phyloP scores from a whole-genome alignment of 305 asterid species.

The Solanum hybrid region DNA sequence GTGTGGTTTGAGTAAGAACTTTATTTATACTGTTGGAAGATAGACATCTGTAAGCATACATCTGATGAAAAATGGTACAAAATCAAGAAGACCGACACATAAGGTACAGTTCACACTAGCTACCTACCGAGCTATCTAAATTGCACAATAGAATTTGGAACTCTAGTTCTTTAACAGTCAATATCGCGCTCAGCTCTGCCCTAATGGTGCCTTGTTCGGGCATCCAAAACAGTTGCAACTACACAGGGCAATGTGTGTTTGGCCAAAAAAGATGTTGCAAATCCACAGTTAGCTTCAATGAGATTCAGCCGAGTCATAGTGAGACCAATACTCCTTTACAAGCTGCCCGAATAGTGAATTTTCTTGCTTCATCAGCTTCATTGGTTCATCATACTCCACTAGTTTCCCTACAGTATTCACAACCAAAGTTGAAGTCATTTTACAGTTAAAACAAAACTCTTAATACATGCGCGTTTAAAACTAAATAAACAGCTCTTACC shows the following conservation, averaged over 20 bases:
- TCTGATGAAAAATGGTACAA: not conserved
- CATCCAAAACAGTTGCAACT: not conserved
- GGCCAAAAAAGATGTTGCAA: not conserved
- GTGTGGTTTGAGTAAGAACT: not conserved
- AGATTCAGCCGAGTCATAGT: constrained; percentile 39
- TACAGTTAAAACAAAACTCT: not conserved
- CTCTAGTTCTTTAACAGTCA: not conserved
- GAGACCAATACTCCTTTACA: constrained; percentile 88
- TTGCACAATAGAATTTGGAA: not conserved
- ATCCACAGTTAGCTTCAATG: constrained; percentile 9
- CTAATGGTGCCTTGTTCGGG: not conserved
- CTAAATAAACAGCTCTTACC: constrained; percentile 33
- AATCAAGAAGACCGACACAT: not conserved
- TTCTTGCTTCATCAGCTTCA: constrained; percentile 63
- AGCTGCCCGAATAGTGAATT: constrained; percentile 74
- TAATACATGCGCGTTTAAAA: not conserved
- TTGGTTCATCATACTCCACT: constrained; percentile 82
- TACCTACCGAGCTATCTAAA: not conserved
- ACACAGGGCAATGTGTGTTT: not conserved
- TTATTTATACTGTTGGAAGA: not conserved
- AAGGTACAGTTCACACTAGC: not conserved
- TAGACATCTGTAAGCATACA: not conserved
- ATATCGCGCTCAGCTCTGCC: not conserved
- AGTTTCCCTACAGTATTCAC: constrained; percentile 43
- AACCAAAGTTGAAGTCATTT: not conserved